phyloP scores from a whole-genome alignment of 1,284 basidiomycete genomes.

The Microbotryum scabiosae region DNA sequence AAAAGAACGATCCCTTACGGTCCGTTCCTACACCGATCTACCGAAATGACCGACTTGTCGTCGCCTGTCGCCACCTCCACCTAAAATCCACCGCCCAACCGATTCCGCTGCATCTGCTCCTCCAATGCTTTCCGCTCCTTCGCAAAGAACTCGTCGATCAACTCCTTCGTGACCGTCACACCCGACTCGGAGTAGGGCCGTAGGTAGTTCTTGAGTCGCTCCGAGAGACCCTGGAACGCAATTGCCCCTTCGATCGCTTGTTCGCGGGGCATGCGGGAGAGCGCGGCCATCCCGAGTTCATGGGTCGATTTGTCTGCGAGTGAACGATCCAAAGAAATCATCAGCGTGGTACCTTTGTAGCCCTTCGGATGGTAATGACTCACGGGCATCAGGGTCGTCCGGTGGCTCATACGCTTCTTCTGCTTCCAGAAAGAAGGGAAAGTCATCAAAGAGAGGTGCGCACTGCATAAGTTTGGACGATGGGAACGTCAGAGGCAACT shows the following conservation, averaged over 20 bases:
- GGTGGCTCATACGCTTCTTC: constrained; percentile 41
- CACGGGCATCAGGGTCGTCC: constrained; percentile 29
- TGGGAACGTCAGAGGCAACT: no score
- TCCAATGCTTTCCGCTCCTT: constrained; percentile 14
- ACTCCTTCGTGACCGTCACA: constrained; percentile 37
- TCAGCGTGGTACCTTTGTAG: neutral
- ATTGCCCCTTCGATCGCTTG: constrained; percentile 40
- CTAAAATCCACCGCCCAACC: no score
- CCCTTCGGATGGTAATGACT: constrained; percentile 5
- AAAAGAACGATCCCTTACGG: no score
- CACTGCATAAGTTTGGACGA: constrained; percentile 32
- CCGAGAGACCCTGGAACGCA: constrained; percentile 38
- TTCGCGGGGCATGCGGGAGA: constrained; percentile 39
- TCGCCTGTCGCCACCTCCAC: no score
- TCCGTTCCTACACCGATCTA: no score
- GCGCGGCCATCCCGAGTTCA: constrained; percentile 41
- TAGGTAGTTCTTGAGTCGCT: constrained; percentile 40
- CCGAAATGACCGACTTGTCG: no score
- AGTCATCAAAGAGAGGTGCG: constrained; percentile 21
- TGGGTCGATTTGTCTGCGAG: constrained; percentile 36
- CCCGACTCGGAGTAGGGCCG: constrained; percentile 40
- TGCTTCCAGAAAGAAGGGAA: constrained; percentile 39
- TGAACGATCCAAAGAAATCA: constrained; percentile 1
- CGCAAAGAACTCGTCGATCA: constrained; percentile 39
- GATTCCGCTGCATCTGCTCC: constrained; percentile 3